Conservation (phyloP, 2,329 filamentous ascomycete species). For the Pseudodiploospora longispora region DNA sequence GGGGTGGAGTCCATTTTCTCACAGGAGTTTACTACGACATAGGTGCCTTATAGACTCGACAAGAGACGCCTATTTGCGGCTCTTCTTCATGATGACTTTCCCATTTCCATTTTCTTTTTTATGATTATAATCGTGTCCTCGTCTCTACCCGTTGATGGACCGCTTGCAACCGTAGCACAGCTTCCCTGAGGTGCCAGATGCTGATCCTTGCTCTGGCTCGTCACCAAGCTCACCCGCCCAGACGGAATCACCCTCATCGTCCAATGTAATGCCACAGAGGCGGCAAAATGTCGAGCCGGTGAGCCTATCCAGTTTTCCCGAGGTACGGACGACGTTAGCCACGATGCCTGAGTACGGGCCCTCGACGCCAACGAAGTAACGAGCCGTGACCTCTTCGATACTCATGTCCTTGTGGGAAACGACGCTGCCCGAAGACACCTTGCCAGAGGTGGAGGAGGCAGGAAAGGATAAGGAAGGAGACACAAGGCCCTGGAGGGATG, state of each 20-base stretch:
- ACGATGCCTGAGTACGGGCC: constrained; percentile 84
- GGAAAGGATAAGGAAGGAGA: constrained; percentile 12
- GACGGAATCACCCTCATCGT: constrained; percentile 53
- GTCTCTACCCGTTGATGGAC: constrained; percentile 45
- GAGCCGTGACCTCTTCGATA: constrained; percentile 82
- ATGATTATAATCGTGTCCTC: constrained; percentile 11
- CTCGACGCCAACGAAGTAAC: constrained; percentile 79
- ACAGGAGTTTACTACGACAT: background rate
- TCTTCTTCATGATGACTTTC: background rate
- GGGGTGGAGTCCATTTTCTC: background rate
- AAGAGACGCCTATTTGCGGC: no score
- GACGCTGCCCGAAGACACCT: constrained; percentile 28
- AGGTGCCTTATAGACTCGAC: no score
- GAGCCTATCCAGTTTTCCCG: constrained; percentile 63
- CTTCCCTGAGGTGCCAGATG: constrained; percentile 20
- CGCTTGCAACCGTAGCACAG: constrained; percentile 71
- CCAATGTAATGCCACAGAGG: constrained; percentile 62
- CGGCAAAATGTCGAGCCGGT: constrained; percentile 43
- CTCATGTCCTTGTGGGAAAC: constrained; percentile 68
- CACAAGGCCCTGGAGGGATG: constrained; percentile 43
- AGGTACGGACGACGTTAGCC: constrained; percentile 88
- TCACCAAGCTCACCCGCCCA: constrained; percentile 55
- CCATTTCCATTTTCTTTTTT: background rate
- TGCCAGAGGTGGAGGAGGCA: constrained; percentile 16
- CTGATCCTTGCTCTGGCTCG: constrained; percentile 17